Evolutionary conservation across 1,284 basidiomycete genomes (phyloP), one percentile per base, ranked within the genome.

Genomic region (Ustilago lituana): DNA sequence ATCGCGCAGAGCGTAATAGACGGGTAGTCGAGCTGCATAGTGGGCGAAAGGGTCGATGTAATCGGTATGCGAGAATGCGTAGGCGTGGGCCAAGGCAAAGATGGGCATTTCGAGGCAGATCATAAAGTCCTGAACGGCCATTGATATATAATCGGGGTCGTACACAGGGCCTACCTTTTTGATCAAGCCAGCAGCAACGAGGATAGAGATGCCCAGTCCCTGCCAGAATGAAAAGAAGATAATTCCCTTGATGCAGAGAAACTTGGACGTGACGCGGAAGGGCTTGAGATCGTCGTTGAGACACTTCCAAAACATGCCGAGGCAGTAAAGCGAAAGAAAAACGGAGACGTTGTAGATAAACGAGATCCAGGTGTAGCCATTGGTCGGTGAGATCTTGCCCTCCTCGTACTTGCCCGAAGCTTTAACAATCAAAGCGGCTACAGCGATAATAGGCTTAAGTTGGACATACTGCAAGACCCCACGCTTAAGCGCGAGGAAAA

Each of bases 181-280:
- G 81, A 98, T 91, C 39, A 86, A 85, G 2, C 90, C 88, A 0
- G 90, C 85, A 1, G 93, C 90, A 36, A 97, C 95, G 19, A 98
- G 87, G 74, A 93, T 87, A 24, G 93, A 94, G 50, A 98, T 89
- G 39, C 82, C 87, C 39, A 97, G 88, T 14, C 75, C 77, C 45
- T 98, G 95, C 95, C 95, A 99, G 85, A 98, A 99, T 0, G 91
- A 94, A 84, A 96, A 95, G 86, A 98, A 97, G 38, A 98, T 87
- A 71, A 98, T 94, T 1, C 79, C 77, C 82, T 98, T 98, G 76
- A 98, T 92, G 81, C 94, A 98, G 22, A 98, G 88, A 83, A 98
- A 98, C 41, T 81, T 81, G 37, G 70, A 60, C 0, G 71, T 77
- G 10, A 77, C 76, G n/a, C 73, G 55, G 55, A 80, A 81, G 6